Evolutionary conservation across 1,284 basidiomycete genomes (phyloP), one percentile per base, ranked within the genome.

Genomic region (Trichosporon inkin): DNA sequence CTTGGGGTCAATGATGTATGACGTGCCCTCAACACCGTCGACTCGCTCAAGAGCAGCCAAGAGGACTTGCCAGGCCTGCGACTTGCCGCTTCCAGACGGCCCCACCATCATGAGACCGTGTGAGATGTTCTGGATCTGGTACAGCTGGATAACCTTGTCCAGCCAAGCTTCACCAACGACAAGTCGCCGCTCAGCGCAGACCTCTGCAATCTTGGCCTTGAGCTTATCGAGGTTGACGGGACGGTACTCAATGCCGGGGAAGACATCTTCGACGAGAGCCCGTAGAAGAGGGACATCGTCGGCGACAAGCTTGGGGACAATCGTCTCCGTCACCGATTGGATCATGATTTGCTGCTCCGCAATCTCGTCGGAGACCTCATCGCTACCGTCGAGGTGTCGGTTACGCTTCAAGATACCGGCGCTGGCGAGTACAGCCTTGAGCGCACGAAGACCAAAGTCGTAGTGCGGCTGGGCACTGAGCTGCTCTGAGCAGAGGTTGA

Each of bases 31-130:
- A 36, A 88, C 81, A 10, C 92, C 93, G 73, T 99, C 96, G 22
- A 97, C 81, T 13, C 91, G 84, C 77, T 96, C 92, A 36, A 99
- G 81, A 0, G 97, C 96, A 3, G 87, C 85, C 10, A 99, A 83
- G 1, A 99, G 82, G 41, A 97, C 90, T 70, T 89, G 89, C 95
- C 96, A 99, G 0, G 96, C 95, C 68, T 94, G 90, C 7, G 90
- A 96, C 81, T 99, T 99, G 41, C 96, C 97, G 44, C 86, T 94
- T 14, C 95, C 96, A 6, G 97, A 96, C 0, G 95, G 88, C 2
- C 96, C 96, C 54, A 99, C 96, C 90, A 99, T 95, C 94, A 99
- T 99, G 57, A 99, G 82, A 79, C 96, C 96, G 77, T 99, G 97
- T 70, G 97, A 93, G 64, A 99, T 99, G 82, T 95, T 97, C 79